These are phyloP conservation scores for Teunomyces cretensis DNA, from an alignment of 805 yeast genomes.

Conservation along the genomic window DNA sequence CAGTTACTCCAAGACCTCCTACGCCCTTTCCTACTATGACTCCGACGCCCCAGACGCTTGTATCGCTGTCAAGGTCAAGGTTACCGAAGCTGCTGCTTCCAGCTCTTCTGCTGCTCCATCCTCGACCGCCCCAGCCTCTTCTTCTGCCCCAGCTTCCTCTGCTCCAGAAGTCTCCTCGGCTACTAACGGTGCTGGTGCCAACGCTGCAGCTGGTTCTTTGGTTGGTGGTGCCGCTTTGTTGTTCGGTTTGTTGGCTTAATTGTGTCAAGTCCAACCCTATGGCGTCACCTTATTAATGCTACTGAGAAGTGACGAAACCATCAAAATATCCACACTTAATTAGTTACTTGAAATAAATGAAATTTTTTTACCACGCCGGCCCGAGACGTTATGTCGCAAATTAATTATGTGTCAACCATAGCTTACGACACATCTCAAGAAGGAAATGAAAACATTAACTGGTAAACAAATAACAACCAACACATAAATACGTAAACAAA, in stretches of 20 bases:
- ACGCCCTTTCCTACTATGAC: conserved; percentile 20
- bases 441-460: no score
- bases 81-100: conserved; percentile 1
- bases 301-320: no score
- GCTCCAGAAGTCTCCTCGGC: conserved; percentile 9
- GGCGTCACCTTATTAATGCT: no score
- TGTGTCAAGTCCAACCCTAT: neutral
- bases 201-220: conserved; percentile 6
- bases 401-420: no score
- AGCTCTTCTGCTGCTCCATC: neutral
- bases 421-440: no score
- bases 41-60: conserved; percentile 27
- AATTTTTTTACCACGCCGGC: no score
- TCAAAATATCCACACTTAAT: no score
- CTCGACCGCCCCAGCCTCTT: conserved; percentile 4
- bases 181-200: conserved; percentile 9
- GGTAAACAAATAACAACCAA: no score
- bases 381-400: no score
- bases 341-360: no score
- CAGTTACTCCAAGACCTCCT: conserved; percentile 26
- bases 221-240: conserved; percentile 1
- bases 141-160: conserved; percentile 4
- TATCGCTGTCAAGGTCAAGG: conserved; percentile 14
- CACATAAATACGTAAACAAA: no score
- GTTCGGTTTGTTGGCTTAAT: neutral